These are phyloP conservation scores for Diaporthe citriasiana DNA, from an alignment of 2,329 filamentous ascomycete species.

Conservation along the genomic window DNA sequence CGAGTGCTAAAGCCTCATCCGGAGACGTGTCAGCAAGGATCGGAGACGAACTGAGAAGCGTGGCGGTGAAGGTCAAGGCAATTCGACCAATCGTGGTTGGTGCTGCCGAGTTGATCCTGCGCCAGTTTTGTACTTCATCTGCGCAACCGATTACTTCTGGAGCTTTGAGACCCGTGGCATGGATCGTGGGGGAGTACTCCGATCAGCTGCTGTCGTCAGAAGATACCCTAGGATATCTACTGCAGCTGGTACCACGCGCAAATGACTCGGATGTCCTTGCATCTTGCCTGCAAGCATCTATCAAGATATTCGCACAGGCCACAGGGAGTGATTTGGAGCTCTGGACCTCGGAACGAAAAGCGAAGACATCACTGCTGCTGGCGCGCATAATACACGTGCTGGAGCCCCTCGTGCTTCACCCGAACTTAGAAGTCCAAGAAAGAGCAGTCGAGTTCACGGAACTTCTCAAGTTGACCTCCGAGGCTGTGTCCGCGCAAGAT, in stretches of 20 bases:
- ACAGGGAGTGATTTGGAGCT: conserved; percentile 73
- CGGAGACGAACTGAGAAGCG: conserved; percentile 87
- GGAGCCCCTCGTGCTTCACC: conserved; percentile 84
- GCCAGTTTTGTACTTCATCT: conserved; percentile 66
- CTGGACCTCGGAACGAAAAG: conserved; percentile 83
- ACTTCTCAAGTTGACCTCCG: conserved; percentile 86
- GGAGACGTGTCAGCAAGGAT: conserved; percentile 77
- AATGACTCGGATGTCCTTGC: conserved; percentile 77
- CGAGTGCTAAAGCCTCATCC: conserved; percentile 49
- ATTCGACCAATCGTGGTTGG: conserved; percentile 85
- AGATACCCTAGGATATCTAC: conserved; percentile 78
- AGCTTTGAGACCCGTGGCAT: conserved; percentile 82
- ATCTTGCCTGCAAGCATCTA: conserved; percentile 84
- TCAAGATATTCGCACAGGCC: conserved; percentile 85
- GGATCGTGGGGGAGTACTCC: conserved; percentile 92
- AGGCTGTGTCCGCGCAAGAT: conserved; percentile 80
- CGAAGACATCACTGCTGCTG: conserved; percentile 81
- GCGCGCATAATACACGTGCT: conserved; percentile 86
- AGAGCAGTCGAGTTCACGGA: conserved; percentile 93
- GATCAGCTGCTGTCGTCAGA: conserved; percentile 78
- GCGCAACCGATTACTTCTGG: conserved; percentile 72
- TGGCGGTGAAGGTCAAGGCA: conserved; percentile 91
- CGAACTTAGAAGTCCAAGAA: conserved; percentile 94
- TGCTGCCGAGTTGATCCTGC: conserved; percentile 83
- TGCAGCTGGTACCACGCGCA: conserved; percentile 74